Evolutionary conservation across 2,329 filamentous ascomycete genomes (phyloP).

Genomic region (Lachnum nothofagi): DNA sequence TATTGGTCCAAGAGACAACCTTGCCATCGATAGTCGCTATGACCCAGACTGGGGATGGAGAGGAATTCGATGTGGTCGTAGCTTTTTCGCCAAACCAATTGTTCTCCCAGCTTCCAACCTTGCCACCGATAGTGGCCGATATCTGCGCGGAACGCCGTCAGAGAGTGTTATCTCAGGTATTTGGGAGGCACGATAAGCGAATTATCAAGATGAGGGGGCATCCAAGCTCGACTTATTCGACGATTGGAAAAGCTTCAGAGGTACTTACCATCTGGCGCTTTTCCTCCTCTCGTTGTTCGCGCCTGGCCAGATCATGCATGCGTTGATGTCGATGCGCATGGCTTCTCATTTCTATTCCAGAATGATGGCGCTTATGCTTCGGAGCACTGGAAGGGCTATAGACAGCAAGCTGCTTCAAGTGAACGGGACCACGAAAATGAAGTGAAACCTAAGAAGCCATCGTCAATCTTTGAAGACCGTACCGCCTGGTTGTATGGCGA

Average conservation of each 20-base stretch:
- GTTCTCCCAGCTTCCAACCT: constrained; percentile 55
- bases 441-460: constrained; percentile 54
- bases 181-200: too few species aligned
- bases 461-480: not conserved
- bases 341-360: constrained; percentile 33
- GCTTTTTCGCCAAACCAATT: constrained; percentile 37
- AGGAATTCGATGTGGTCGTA: constrained; percentile 9
- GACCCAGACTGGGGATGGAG: constrained; percentile 20
- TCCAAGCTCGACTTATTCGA: too few species aligned
- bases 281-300: constrained; percentile 34
- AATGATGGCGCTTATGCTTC: constrained; percentile 33
- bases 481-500: not conserved
- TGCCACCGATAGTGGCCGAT: constrained; percentile 53
- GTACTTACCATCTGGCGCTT: constrained; percentile 40
- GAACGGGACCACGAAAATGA: constrained; percentile 66
- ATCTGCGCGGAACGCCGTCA: constrained; percentile 32
- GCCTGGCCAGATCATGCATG: constrained; percentile 34
- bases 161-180: not conserved
- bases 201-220: too few species aligned
- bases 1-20: constrained; percentile 22
- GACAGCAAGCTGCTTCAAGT: constrained; percentile 62
- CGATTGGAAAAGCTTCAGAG: not conserved
- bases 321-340: constrained; percentile 49
- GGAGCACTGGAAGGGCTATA: constrained; percentile 49
- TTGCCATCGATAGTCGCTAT: constrained; percentile 26